A percentile compares a stretch with the other conserved stretches of the same genome.
These are phyloP conservation scores for Gyrodon lividus DNA, from an alignment of 768 basidiomycete genomes.

Conservation along the genomic window DNA sequence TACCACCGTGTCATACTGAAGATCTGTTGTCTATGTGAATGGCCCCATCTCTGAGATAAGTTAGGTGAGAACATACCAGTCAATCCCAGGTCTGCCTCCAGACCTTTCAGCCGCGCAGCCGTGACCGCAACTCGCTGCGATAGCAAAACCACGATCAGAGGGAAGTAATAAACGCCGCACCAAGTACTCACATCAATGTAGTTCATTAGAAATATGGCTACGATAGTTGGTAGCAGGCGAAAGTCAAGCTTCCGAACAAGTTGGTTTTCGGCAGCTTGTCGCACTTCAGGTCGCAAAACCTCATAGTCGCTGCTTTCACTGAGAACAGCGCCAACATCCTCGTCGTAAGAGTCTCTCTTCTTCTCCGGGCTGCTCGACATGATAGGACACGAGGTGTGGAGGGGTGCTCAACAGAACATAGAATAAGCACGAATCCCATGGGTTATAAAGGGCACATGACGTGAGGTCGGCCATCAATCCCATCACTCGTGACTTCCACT, in stretches of 20 bases:
- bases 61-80: constrained; percentile 33
- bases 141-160: neutral
- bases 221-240: constrained; percentile 55
- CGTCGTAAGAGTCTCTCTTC: constrained; percentile 9
- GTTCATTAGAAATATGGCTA: constrained; percentile 64
- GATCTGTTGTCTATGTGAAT: constrained; percentile 32
- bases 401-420: neutral
- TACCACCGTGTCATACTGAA: constrained; percentile 56
- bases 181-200: constrained; percentile 54
- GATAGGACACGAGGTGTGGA: neutral
- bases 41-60: neutral
- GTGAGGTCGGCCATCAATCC: neutral
- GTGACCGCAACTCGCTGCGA: constrained; percentile 49
- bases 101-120: constrained; percentile 48
- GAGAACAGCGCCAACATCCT: neutral
- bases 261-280: constrained; percentile 13
- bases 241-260: constrained; percentile 57
- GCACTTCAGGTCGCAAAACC: constrained; percentile 1
- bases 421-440: too few relatives aligned
- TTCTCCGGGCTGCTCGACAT: constrained; percentile 19
- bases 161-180: neutral
- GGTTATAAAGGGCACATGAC: constrained; percentile 4
- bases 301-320: neutral
- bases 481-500: neutral
- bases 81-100: constrained; percentile 48